Conservation (phyloP, 129 eudicot species). For the Dittrichia graveolens region DNA sequence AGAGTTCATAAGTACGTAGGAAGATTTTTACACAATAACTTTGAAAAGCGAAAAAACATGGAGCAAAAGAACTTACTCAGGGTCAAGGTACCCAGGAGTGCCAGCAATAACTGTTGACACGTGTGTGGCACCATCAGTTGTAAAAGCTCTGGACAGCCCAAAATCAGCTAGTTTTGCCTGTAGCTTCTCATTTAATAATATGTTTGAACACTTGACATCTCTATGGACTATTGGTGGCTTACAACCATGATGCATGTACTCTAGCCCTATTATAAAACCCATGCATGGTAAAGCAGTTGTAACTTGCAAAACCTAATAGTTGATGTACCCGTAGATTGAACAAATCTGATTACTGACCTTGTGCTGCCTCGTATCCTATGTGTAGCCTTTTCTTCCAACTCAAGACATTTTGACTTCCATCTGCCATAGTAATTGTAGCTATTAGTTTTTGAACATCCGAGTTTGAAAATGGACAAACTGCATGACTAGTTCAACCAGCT, state of each 20-base stretch:
- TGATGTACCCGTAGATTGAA: neutral
- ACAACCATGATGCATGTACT: conserved; percentile 59
- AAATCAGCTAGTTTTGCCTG: conserved; percentile 4
- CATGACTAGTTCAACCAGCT: too few species aligned
- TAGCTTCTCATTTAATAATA: conserved; percentile 22
- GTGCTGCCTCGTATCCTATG: conserved; percentile 50
- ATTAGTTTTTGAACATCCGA: conserved; percentile 1
- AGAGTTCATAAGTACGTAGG: too few species aligned
- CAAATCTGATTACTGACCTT: conserved; percentile 34
- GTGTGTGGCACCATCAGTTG: conserved; percentile 27
- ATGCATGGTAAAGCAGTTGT: too few species aligned
- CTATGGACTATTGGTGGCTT: conserved; percentile 40
- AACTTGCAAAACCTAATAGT: neutral
- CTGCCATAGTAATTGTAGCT: neutral
- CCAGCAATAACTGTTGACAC: conserved; percentile 32
- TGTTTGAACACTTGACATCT: conserved; percentile 41
- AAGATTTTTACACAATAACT: too few species aligned
- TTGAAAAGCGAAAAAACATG: neutral
- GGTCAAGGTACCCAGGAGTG: conserved; percentile 44
- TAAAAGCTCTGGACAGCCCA: conserved; percentile 3
- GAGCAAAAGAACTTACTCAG: conserved; percentile 24
- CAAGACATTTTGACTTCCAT: conserved; percentile 10
- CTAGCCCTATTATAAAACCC: conserved; percentile 40
- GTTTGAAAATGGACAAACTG: too few species aligned
- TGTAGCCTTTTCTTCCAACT: conserved; percentile 43